Evolutionary conservation across 495 filamentous ascomycete genomes (phyloP), one percentile per base, ranked within the genome.

Genomic region (Aspergillus cavernicola): DNA sequence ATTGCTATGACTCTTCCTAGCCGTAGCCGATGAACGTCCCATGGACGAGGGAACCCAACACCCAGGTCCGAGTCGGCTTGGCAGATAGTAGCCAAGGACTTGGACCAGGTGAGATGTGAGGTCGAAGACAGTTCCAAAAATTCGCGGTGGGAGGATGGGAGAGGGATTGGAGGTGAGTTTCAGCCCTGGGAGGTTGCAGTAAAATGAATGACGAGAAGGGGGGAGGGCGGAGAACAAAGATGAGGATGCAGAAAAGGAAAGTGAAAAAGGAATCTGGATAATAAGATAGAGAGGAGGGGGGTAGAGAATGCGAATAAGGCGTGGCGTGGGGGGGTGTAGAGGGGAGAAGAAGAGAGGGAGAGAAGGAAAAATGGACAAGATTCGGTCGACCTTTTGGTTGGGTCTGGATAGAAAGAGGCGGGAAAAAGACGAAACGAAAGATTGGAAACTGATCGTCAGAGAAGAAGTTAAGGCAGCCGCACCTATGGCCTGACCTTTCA

Each of bases 21-120:
- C 67, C 80, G 86, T 86, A 72, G 81, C 73, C 71, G 81, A 78
- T 76, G 83, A 80, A 73, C 83, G 85, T 85, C 86, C 84, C 88
- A 90, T 90, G 68, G 70, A 73, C 70, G 63, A 76, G 69, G 63
- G 63, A 68, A 66, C 69, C 70, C 62, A 64, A 69, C 65, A 70
- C 66, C 72, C 68, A 72, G 70, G 71, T 73, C 72, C 73, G 67
- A 76, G 74, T 78, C 74, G 67, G 72, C 73, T 78, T 78, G 75
- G 75, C 76, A 69, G 65, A 65, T 70, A 60, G 49, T 53, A 74
- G 74, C 72, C 73, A 74, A 77, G 71, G 72, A 77, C 74, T 74
- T 63, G 72, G 71, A 77, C 74, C 74, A 74, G 74, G 72, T 66
- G 62, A 57, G 55, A 62, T 46, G 23, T 55, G 38, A 47, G 42